Conservation (phyloP, 768 basidiomycete genomes). For the Suillus brevipes region DNA sequence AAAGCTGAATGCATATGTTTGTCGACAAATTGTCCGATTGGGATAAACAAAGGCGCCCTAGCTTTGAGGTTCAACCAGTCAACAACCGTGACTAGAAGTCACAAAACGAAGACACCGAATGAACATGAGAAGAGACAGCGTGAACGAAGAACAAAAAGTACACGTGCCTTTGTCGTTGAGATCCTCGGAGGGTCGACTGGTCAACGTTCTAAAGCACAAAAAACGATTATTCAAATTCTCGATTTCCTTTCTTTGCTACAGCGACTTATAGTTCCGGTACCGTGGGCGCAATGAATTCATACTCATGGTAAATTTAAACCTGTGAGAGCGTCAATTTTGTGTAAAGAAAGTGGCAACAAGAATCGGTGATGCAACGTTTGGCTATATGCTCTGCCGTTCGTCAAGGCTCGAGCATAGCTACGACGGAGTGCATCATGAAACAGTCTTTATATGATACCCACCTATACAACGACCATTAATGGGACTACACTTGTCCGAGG, state of each 20-base stretch:
- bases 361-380: conserved; percentile 67
- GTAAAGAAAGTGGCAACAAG: conserved; percentile 2
- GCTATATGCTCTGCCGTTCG: conserved; percentile 65
- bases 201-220: neutral
- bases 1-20: neutral
- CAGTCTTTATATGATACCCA: conserved; percentile 28
- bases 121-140: neutral
- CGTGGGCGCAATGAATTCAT: neutral
- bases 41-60: neutral
- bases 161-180: neutral
- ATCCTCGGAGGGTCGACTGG: neutral
- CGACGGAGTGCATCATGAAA: conserved; percentile 59
- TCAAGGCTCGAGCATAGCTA: conserved; percentile 54
- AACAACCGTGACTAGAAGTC: neutral
- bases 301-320: neutral
- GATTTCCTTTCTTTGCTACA: neutral
- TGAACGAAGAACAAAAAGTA: neutral
- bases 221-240: neutral
- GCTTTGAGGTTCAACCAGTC: neutral
- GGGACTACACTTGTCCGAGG: conserved; percentile 66
- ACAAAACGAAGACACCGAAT: neutral
- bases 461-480: conserved; percentile 13
- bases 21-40: neutral
- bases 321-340: conserved; percentile 13
- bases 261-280: neutral